Evolutionary conservation across 192 early-diverging fungal species (phyloP), one percentile per base, ranked within the genome.

Genomic region (Rhizoclosmatium sp.): DNA sequence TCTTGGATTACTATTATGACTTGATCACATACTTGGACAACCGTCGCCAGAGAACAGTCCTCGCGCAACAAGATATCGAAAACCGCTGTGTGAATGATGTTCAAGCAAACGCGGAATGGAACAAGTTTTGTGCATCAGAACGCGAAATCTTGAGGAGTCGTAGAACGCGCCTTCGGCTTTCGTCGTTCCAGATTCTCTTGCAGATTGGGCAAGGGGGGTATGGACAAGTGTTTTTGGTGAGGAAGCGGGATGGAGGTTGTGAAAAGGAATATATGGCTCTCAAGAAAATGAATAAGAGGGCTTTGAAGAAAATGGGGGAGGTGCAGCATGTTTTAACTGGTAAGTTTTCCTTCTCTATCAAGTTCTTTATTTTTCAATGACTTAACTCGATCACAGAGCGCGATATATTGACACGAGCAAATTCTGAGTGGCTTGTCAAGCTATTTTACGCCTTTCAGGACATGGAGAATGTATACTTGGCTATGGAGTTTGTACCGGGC

Each of bases 381-480:
- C 64, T 21, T 62, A 21, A 7, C 58, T 47, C 72, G 31, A 72
- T 91, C 65, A 93, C 91, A 10, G 93, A 94, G 75, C 90, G 93
- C 45, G 93, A 95, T 65, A 90, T 95, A 69, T 86, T 95, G 59
- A 86, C 91, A 1, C 87, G 89, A 14, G 87, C 92, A 21, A 78
- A 89, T 70, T 89, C 88, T 4, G 72, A 87, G n/a, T 97, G 95
- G 95, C 93, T 97, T 42, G 95, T 97, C 42, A 94, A 93, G 82
- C 85, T 97, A 47, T 89, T 95, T 42, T 97, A 96, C 75, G 92
- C 95, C 3, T 97, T 97, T 79, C 96, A 95, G 67, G 93, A 95
- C 82, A 70, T 75, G 19, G 90, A 92, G 31, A 71, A 87, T 59
- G 84, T 95, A 39, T 95, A 93, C 71, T 71, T 95, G 71, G 93